Evolutionary conservation across 2,329 filamentous ascomycete genomes (phyloP).

Genomic region (Colletotrichum sansevieriae): DNA sequence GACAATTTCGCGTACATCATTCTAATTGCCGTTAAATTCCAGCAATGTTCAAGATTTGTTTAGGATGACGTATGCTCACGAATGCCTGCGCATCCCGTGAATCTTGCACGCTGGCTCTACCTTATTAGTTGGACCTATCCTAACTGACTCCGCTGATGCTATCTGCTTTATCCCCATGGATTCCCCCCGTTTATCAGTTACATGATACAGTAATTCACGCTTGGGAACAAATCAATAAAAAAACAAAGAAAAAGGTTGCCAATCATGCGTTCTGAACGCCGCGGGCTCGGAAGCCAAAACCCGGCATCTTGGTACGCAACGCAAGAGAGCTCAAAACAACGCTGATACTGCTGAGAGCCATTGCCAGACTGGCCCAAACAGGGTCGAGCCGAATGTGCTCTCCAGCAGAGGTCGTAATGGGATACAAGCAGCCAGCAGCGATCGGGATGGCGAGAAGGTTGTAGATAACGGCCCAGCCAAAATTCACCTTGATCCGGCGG

Average conservation of each 20-base stretch:
- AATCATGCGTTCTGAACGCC: not conserved
- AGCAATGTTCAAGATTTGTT: no score
- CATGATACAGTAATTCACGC: not conserved
- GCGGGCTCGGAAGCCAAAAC: conserved; percentile 58
- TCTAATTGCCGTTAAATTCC: no score
- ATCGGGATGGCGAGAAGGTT: conserved; percentile 84
- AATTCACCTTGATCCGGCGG: conserved; percentile 84
- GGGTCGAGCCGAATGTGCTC: conserved; percentile 76
- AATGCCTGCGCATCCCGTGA: no score
- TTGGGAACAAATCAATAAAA: not conserved
- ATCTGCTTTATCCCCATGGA: not conserved
- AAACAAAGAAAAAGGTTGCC: not conserved
- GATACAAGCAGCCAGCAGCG: conserved; percentile 83
- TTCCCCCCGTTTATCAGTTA: not conserved
- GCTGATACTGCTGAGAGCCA: conserved; percentile 92
- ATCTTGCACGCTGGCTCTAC: not conserved
- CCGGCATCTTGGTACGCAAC: conserved; percentile 66
- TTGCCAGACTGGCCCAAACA: conserved; percentile 90
- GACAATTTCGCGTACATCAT: no score
- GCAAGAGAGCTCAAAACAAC: conserved; percentile 86
- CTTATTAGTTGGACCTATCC: not conserved
- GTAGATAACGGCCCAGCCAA: conserved; percentile 87
- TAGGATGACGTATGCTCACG: no score
- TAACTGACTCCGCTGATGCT: not conserved
- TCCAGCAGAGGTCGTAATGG: conserved; percentile 59